Percentiles rank a stretch among this genome's conserved stretches.
Conservation (phyloP, 2,329 filamentous ascomycete species). For the Ascocoryne sarcoides region DNA sequence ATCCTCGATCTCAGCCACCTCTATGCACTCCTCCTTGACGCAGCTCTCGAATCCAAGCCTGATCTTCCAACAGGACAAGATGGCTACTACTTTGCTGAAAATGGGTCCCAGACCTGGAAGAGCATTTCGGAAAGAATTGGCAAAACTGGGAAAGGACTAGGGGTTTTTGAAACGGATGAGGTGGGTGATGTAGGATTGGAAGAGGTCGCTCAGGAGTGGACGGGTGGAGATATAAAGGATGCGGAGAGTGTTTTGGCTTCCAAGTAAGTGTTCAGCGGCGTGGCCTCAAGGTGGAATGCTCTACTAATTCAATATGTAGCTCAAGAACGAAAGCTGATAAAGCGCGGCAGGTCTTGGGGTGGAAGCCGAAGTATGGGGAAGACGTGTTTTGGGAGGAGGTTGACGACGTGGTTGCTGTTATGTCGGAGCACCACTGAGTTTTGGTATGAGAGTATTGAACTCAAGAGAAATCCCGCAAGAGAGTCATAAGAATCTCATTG, state of each 20-base stretch:
- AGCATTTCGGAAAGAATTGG: constrained; percentile 32
- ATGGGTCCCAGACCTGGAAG: constrained; percentile 33
- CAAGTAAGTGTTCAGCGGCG: constrained; percentile 14
- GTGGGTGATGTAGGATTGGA: constrained; percentile 25
- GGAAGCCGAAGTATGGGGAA: constrained; percentile 13
- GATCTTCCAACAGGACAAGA: constrained; percentile 30
- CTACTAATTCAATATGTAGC: constrained; percentile 4
- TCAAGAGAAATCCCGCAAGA: no score
- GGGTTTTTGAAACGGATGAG: constrained; percentile 25
- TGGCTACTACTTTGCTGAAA: constrained; percentile 36
- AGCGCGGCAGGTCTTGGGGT: constrained; percentile 13
- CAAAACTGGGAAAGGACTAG: constrained; percentile 26
- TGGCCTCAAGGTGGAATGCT: not conserved
- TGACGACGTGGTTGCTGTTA: constrained; percentile 20
- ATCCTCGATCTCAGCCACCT: constrained; percentile 35
- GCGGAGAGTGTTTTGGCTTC: constrained; percentile 31
- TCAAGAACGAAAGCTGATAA: constrained; percentile 16
- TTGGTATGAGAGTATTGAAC: no score
- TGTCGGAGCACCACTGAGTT: no score
- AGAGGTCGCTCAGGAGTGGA: constrained; percentile 23
- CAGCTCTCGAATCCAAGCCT: constrained; percentile 25
- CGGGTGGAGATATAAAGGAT: constrained; percentile 16
- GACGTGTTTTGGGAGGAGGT: constrained; percentile 13
- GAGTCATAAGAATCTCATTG: no score
- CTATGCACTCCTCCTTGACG: constrained; percentile 32